Evolutionary conservation across 371 early-diverging fungal genomes (phyloP), one percentile per base, ranked within the genome.

Genomic region (Mucor piriformis): DNA sequence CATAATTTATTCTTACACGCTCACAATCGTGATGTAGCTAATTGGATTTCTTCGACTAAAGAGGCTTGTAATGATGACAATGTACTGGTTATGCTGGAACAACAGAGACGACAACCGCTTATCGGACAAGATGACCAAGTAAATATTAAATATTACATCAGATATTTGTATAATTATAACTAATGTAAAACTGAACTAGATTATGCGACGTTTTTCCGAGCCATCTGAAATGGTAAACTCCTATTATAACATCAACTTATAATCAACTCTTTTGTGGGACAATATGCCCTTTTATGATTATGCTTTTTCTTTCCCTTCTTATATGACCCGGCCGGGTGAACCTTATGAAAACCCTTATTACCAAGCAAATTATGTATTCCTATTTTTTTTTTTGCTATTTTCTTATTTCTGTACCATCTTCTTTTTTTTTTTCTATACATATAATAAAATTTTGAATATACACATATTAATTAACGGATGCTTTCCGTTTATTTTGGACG

Each of bases 131-230:
- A 42, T 6, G 42, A 42, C 3, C 42, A 42, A 18, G 42, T 42
- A 42, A 42, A 42, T 7, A n/a, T 15, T 38, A n/a, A 1, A n/a
- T 15, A n/a, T n/a, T 13, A 6, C 38, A 38, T 38, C 16, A 38
- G 4, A 38, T 13, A 13, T 4, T 16, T 15, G 13, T 15, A 38
- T 15, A 38, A 15, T 38, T 38, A n/a, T n/a, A 38, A 42, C n/a
- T 42, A 42, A 42, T 42, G 42, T 42, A 42, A 42, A 42, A 42
- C 35, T 40, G 27, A 54, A 37, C 16, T 54, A 61, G 61, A 54
- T 54, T 54, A 47, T 61, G 49, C 53, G 61, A 47, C 61, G 54
- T 16, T 15, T 48, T 54, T 61, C 61, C 32, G 49, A 47, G 7
- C 54, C 61, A 27, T 40, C 40, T 38, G 43, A 54, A 42, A 40